Conservation (phyloP, 108 stramenopile genomes). For the Parietichytrium sp. region DNA sequence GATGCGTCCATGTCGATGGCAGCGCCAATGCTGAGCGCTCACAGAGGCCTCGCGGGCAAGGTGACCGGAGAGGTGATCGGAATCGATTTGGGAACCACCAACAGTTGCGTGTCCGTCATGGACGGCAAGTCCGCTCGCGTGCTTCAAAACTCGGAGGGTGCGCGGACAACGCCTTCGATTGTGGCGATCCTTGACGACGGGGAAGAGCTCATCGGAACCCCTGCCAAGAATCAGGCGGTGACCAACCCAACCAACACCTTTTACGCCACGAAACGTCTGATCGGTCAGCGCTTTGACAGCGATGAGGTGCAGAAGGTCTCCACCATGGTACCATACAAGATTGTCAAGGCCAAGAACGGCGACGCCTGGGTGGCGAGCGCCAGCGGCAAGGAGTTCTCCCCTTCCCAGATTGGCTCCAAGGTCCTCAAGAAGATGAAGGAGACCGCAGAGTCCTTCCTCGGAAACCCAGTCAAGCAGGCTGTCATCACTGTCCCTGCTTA, state of each 20-base stretch:
- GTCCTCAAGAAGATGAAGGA: conserved; percentile 99
- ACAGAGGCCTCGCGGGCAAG: conserved; percentile 37
- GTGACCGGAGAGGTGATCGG: conserved; percentile 89
- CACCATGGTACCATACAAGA: conserved; percentile 92
- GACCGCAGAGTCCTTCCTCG: conserved; percentile 94
- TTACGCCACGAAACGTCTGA: conserved; percentile 97
- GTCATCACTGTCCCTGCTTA: conserved; percentile 99
- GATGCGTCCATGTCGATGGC: no score
- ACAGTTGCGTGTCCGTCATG: conserved; percentile 99
- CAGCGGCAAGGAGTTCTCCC: conserved; percentile 83
- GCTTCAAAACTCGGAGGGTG: conserved; percentile 98
- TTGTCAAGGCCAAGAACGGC: conserved; percentile 83
- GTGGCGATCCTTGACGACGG: conserved; percentile 87
- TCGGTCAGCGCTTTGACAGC: conserved; percentile 86
- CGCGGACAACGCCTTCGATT: conserved; percentile 96
- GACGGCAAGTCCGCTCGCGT: conserved; percentile 95
- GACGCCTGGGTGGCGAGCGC: conserved; percentile 95
- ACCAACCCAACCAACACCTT: conserved; percentile 98
- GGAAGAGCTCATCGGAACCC: conserved; percentile 90
- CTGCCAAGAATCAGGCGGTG: conserved; percentile 92
- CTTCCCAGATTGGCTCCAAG: conserved; percentile 97
- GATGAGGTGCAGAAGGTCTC: conserved; percentile 86
- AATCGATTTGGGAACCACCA: conserved; percentile 99
- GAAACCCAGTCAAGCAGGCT: conserved; percentile 88
- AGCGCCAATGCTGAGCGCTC: no score